phyloP scores from a whole-genome alignment of 768 basidiomycete genomes.

The Leccinum truebloodii region DNA sequence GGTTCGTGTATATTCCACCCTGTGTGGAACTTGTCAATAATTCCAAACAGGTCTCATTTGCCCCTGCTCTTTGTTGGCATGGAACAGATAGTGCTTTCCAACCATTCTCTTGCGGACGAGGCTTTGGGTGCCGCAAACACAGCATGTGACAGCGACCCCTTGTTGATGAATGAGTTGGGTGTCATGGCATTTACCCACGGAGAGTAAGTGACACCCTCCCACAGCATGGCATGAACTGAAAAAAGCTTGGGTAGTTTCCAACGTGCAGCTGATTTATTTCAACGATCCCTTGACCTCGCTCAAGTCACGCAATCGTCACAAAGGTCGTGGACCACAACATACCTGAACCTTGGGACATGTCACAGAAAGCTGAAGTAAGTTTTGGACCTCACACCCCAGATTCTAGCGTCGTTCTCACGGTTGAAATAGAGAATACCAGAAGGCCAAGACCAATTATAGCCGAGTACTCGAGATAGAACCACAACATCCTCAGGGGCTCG shows the following conservation, averaged over 20 bases:
- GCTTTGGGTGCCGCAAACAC: slow-evolving; percentile 78
- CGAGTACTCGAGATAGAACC: slow-evolving; percentile 86
- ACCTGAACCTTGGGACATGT: slow-evolving; percentile 90
- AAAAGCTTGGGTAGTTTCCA: slow-evolving; percentile 60
- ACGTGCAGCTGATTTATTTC: slow-evolving; percentile 69
- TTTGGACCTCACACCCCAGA: background rate
- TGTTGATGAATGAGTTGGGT: slow-evolving; percentile 89
- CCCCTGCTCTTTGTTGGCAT: slow-evolving; percentile 96
- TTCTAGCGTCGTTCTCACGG: slow-evolving; percentile 7
- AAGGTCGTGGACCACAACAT: slow-evolving; percentile 85
- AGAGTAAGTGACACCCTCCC: slow-evolving; percentile 51
- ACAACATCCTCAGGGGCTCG: slow-evolving; percentile 77
- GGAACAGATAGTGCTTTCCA: slow-evolving; percentile 93
- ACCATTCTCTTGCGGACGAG: slow-evolving; percentile 80
- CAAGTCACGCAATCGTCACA: slow-evolving; percentile 84
- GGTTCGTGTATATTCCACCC: slow-evolving; percentile 49
- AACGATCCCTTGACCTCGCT: slow-evolving; percentile 76
- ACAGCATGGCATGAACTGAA: background rate
- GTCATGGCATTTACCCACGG: slow-evolving; percentile 89
- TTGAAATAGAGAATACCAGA: slow-evolving; percentile 47
- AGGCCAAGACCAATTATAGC: slow-evolving; percentile 73
- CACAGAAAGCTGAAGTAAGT: slow-evolving; percentile 77
- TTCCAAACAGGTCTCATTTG: slow-evolving; percentile 80
- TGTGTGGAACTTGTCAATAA: slow-evolving; percentile 7
- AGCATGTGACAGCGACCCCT: slow-evolving; percentile 86